Percentiles rank a stretch among this genome's conserved stretches.
Evolutionary conservation across 2,329 filamentous ascomycete genomes (phyloP).

Genomic region (Talaromyces sp.): DNA sequence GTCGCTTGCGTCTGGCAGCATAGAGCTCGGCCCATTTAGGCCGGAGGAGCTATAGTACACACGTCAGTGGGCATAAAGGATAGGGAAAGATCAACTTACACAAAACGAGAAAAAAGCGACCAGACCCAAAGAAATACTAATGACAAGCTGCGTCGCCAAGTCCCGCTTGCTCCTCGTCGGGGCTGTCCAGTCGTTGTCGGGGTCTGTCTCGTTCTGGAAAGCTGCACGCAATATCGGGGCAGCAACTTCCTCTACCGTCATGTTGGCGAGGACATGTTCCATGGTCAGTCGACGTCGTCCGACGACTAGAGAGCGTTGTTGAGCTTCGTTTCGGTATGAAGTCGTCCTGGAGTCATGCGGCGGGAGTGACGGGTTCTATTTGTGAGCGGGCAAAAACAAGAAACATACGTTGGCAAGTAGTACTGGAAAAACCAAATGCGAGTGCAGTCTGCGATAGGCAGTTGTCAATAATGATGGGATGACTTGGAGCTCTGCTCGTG

Average conservation of each 20-base stretch:
- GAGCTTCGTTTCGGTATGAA: neutral
- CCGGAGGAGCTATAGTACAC: slow-evolving; percentile 61
- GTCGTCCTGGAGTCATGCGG: neutral
- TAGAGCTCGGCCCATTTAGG: slow-evolving; percentile 91
- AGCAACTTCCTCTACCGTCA: neutral
- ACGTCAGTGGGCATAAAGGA: neutral
- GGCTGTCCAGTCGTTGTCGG: slow-evolving; percentile 19
- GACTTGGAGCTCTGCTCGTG: neutral
- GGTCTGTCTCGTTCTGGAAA: neutral
- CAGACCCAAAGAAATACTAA: slow-evolving; percentile 38
- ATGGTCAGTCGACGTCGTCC: neutral
- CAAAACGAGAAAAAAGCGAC: slow-evolving; percentile 43
- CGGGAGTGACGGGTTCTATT: neutral
- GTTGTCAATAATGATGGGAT: neutral
- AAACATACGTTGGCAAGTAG: neutral
- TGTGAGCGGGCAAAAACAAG: neutral
- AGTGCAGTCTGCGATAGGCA: neutral
- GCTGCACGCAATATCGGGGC: neutral
- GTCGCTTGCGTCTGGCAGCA: slow-evolving; percentile 76
- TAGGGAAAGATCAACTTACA: slow-evolving; percentile 23
- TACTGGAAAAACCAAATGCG: neutral
- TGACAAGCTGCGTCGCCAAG: slow-evolving; percentile 39
- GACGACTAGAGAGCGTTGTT: neutral
- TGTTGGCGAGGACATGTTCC: neutral
- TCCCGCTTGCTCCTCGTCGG: slow-evolving; percentile 29